Evolutionary conservation across 2,329 filamentous ascomycete species (phyloP).

Genomic region (Paecilomyces sp.): DNA sequence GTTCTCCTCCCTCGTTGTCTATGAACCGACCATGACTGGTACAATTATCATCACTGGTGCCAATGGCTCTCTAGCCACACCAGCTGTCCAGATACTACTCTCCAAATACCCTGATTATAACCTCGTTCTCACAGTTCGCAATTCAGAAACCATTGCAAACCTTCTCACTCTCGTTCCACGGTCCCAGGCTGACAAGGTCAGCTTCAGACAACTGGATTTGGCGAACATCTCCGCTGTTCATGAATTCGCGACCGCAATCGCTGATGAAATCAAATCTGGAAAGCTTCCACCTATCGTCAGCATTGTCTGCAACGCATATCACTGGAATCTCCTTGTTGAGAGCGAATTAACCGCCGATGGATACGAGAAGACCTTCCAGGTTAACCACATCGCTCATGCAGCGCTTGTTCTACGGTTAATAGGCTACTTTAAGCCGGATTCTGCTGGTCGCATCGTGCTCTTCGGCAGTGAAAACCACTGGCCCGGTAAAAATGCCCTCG

Average conservation of each 20-base stretch:
- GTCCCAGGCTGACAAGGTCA: constrained; percentile 15
- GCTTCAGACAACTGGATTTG: constrained; percentile 31
- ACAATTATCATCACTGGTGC: constrained; percentile 23
- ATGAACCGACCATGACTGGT: constrained; percentile 9
- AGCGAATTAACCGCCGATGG: constrained; percentile 28
- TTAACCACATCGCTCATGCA: constrained; percentile 33
- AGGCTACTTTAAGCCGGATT: constrained; percentile 14
- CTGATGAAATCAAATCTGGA: constrained; percentile 17
- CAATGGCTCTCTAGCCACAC: constrained; percentile 25
- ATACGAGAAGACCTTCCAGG: constrained; percentile 34
- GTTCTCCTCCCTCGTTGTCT: neutral
- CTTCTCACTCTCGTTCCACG: constrained; percentile 15
- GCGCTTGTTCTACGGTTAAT: constrained; percentile 32
- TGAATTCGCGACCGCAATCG: constrained; percentile 19
- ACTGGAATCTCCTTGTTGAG: constrained; percentile 28
- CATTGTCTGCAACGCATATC: constrained; percentile 37
- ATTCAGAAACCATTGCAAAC: constrained; percentile 21
- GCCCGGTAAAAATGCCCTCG: constrained; percentile 32
- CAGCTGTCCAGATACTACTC: constrained; percentile 18
- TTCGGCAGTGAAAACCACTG: constrained; percentile 29
- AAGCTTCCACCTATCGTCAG: constrained; percentile 24
- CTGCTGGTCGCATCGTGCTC: constrained; percentile 19
- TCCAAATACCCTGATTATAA: constrained; percentile 13
- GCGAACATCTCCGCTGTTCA: constrained; percentile 25
- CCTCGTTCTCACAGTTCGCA: constrained; percentile 22